phyloP scores from a whole-genome alignment of 345 rosid genomes.

The Arabis alpina region DNA sequence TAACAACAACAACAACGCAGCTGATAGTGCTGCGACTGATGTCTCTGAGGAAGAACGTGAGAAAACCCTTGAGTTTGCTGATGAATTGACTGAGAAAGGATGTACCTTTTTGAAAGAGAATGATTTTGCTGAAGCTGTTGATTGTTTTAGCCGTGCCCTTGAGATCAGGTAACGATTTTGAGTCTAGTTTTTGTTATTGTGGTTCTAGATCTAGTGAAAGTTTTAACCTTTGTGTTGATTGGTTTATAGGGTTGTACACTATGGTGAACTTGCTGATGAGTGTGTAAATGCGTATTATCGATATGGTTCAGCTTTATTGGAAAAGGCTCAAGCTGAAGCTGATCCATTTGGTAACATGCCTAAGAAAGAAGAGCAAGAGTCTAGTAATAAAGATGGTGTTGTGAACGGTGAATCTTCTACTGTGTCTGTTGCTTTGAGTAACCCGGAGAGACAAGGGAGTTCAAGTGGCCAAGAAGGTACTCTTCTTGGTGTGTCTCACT shows the following conservation, averaged over 20 bases:
- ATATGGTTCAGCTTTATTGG: constrained; percentile 79
- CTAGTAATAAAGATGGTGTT: constrained; percentile 49
- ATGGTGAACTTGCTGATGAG: constrained; percentile 77
- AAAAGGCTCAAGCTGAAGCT: constrained; percentile 91
- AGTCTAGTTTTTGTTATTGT: too few species aligned
- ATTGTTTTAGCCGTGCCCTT: constrained; percentile 91
- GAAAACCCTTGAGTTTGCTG: constrained; percentile 66
- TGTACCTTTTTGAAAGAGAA: constrained; percentile 57
- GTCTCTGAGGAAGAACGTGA: constrained; percentile 51
- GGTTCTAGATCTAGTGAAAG: not conserved
- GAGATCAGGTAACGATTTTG: constrained; percentile 62
- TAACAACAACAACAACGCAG: constrained; percentile 51
- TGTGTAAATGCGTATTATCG: constrained; percentile 73
- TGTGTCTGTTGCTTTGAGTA: constrained; percentile 54
- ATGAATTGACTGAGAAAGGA: constrained; percentile 70
- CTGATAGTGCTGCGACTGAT: constrained; percentile 51
- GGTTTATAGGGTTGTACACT: constrained; percentile 59
- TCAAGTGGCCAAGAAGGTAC: constrained; percentile 55
- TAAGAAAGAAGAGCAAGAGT: constrained; percentile 57
- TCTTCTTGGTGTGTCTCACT: not conserved
- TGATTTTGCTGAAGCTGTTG: constrained; percentile 78
- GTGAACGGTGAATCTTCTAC: constrained; percentile 54
- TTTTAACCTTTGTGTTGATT: not conserved
- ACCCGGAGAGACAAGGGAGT: constrained; percentile 54
- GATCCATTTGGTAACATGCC: constrained; percentile 83